phyloP scores from a whole-genome alignment of 106 monocot genomes.

The Acorus calamus region DNA sequence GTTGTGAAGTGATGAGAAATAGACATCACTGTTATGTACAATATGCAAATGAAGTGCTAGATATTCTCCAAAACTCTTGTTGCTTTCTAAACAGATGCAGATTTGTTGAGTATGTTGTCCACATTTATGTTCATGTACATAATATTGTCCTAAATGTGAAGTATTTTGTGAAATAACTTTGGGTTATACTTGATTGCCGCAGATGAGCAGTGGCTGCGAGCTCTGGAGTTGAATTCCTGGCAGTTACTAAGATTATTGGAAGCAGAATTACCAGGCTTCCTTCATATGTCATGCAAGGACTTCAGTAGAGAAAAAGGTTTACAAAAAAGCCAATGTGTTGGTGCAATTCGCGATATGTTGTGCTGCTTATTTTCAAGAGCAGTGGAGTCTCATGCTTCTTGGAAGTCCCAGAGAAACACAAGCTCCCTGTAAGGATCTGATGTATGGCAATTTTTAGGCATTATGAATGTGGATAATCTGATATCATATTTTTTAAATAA shows the following conservation, averaged over 20 bases:
- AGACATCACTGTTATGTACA: too few species aligned
- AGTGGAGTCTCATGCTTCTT: constrained; percentile 30
- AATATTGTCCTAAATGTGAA: too few species aligned
- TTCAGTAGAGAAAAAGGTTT: constrained; percentile 8
- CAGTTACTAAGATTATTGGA: constrained; percentile 72
- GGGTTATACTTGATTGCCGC: not conserved
- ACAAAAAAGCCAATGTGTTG: constrained; percentile 7
- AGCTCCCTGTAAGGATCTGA: constrained; percentile 29
- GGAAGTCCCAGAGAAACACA: constrained; percentile 21
- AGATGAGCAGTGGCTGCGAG: constrained; percentile 75
- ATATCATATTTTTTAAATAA: not conserved
- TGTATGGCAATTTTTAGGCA: not conserved
- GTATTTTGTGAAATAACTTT: too few species aligned
- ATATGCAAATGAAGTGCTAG: too few species aligned
- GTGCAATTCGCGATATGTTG: constrained; percentile 19
- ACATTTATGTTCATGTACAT: too few species aligned
- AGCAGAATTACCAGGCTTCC: constrained; percentile 52
- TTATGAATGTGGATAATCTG: too few species aligned
- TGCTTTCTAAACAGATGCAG: too few species aligned
- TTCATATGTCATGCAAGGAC: constrained; percentile 16
- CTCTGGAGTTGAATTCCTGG: constrained; percentile 86
- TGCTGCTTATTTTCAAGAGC: constrained; percentile 49
- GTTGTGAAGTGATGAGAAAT: too few species aligned
- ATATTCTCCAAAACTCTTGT: too few species aligned
- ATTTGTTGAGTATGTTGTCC: too few species aligned